Conservation (phyloP, 495 filamentous ascomycete species). For the Aspergillus incahuasiensis region DNA sequence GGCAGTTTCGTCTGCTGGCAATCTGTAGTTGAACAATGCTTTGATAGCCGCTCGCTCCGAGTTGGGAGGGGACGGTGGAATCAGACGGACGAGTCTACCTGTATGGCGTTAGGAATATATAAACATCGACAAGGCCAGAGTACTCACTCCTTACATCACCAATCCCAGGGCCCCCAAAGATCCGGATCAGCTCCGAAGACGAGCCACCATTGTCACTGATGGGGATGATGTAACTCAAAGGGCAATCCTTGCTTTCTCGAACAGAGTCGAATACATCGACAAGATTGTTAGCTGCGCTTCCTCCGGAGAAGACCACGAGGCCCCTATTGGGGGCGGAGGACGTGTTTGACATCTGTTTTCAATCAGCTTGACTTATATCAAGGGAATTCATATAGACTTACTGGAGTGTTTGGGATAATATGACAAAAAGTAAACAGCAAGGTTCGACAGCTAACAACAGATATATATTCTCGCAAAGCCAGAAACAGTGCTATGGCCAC, state of each 20-base stretch:
- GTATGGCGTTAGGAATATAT: constrained; percentile 4
- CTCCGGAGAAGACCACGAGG: constrained; percentile 81
- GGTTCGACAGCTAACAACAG: neutral
- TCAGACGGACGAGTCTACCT: constrained; percentile 88
- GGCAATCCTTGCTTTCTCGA: constrained; percentile 62
- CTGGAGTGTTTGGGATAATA: neutral
- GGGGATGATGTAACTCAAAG: constrained; percentile 80
- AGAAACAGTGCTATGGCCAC: neutral
- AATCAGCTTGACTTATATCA: neutral
- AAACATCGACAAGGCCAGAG: neutral
- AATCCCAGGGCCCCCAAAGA: constrained; percentile 91
- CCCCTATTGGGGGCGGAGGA: constrained; percentile 40
- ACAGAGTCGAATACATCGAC: constrained; percentile 85
- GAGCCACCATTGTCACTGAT: constrained; percentile 95
- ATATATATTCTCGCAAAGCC: neutral
- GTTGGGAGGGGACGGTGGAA: constrained; percentile 59
- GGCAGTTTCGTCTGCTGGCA: constrained; percentile 49
- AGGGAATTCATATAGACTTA: neutral
- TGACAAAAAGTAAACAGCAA: neutral
- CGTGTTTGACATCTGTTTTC: constrained; percentile 7
- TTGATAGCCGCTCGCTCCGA: constrained; percentile 69
- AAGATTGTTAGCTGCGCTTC: constrained; percentile 87
- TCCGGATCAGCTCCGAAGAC: constrained; percentile 84
- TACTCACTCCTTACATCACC: constrained; percentile 82
- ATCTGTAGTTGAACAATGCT: constrained; percentile 78